A percentile compares a stretch with the other conserved stretches of the same genome.
Evolutionary conservation across 2,329 filamentous ascomycete species (phyloP).

Genomic region (Penicillium sp.): DNA sequence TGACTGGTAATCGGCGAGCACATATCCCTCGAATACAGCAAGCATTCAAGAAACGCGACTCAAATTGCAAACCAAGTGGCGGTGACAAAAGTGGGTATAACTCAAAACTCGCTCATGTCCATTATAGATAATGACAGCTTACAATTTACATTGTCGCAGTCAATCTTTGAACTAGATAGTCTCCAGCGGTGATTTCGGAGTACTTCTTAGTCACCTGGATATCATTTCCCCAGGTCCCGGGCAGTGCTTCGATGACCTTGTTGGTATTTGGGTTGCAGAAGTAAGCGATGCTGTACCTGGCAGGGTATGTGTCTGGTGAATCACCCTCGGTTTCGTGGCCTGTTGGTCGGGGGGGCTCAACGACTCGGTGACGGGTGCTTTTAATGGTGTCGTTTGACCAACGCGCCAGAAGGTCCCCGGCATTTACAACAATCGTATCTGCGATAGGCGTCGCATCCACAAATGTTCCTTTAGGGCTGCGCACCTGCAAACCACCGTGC

Average conservation of each 20-base stretch:
- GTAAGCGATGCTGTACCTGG: conserved; percentile 85
- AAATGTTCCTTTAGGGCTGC: conserved; percentile 71
- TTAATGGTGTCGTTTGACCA: conserved; percentile 93
- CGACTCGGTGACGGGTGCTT: conserved; percentile 84
- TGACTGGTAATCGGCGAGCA: background rate
- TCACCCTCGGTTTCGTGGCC: conserved; percentile 37
- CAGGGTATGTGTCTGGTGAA: conserved; percentile 56
- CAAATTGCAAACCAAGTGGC: background rate
- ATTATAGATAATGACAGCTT: background rate
- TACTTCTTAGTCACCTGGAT: conserved; percentile 72
- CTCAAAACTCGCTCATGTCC: background rate
- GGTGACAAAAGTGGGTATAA: background rate
- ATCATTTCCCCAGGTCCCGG: conserved; percentile 65
- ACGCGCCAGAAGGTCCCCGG: conserved; percentile 77
- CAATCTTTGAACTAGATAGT: conserved; percentile 77
- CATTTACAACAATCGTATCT: conserved; percentile 82
- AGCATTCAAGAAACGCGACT: background rate
- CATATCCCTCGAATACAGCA: background rate
- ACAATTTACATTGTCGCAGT: conserved; percentile 62
- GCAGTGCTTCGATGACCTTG: conserved; percentile 73
- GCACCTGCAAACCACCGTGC: conserved; percentile 59
- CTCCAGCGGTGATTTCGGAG: conserved; percentile 69
- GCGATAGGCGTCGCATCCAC: conserved; percentile 80
- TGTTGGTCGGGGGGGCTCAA: conserved; percentile 69
- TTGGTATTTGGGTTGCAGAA: conserved; percentile 87